phyloP scores from a whole-genome alignment of 192 early-diverging fungal genomes.

The Allomyces macrogynus region DNA sequence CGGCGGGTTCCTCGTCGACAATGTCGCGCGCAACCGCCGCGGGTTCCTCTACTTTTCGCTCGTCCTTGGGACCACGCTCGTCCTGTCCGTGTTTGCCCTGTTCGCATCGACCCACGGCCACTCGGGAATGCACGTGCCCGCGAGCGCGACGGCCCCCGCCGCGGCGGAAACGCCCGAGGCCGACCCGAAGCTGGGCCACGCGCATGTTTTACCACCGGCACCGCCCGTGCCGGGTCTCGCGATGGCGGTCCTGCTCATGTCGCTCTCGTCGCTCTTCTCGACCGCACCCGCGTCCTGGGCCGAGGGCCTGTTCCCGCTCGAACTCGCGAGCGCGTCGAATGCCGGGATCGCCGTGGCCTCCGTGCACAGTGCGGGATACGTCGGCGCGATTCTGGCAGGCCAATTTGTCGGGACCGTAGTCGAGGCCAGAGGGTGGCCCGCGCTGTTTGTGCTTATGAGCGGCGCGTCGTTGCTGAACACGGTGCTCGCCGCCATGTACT shows the following conservation, averaged over 20 bases:
- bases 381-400: not conserved
- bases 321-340: not conserved
- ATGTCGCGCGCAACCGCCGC: not conserved
- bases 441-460: not conserved
- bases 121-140: too few relatives aligned
- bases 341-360: not conserved
- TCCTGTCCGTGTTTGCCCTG: too few relatives aligned
- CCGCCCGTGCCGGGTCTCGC: too few relatives aligned
- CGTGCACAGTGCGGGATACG: not conserved
- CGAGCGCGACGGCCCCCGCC: too few relatives aligned
- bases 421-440: not conserved
- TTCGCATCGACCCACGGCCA: too few relatives aligned
- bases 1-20: not conserved
- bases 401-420: not conserved
- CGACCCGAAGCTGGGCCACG: too few relatives aligned
- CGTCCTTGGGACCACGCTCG: not conserved
- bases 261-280: not conserved
- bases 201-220: too few relatives aligned
- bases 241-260: not conserved
- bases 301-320: not conserved
- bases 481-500: not conserved
- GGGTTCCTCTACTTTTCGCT: not conserved
- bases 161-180: too few relatives aligned
- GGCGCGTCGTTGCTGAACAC: not conserved
- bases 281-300: not conserved